phyloP scores from a whole-genome alignment of 345 rosid species.

The Citrus maxima region DNA sequence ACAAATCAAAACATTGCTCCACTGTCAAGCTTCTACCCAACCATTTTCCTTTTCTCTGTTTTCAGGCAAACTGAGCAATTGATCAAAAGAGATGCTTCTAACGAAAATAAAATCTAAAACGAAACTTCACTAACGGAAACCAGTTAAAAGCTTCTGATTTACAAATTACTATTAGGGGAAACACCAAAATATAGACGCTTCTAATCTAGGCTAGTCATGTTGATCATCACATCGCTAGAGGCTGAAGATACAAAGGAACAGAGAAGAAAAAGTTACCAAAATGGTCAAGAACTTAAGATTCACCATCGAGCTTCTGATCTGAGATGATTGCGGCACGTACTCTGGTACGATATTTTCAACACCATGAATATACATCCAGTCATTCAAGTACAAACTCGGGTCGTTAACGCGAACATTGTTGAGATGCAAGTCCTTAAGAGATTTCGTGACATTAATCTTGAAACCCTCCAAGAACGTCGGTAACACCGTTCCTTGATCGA shows the following conservation, averaged over 20 bases:
- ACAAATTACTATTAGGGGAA: neutral
- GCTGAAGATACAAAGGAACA: neutral
- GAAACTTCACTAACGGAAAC: neutral
- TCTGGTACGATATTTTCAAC: neutral
- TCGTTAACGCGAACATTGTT: neutral
- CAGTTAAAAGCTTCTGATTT: neutral
- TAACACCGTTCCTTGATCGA: constrained; percentile 12
- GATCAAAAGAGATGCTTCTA: neutral
- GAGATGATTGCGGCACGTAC: neutral
- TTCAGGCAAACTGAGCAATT: neutral
- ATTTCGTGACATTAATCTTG: neutral
- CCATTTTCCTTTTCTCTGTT: too few species aligned
- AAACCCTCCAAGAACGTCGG: constrained; percentile 22
- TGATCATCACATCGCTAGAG: neutral
- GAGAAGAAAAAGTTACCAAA: constrained; percentile 1
- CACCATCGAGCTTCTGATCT: neutral
- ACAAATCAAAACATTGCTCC: neutral
- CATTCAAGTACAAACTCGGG: neutral
- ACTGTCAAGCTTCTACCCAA: too few species aligned
- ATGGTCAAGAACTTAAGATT: neutral
- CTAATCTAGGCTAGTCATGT: neutral
- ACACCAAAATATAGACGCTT: neutral
- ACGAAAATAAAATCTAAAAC: neutral
- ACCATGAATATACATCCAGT: neutral
- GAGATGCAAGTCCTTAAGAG: neutral